Evolutionary conservation across 805 yeast species (phyloP), one percentile per base, ranked within the genome.

Genomic region (Starmerella apis): DNA sequence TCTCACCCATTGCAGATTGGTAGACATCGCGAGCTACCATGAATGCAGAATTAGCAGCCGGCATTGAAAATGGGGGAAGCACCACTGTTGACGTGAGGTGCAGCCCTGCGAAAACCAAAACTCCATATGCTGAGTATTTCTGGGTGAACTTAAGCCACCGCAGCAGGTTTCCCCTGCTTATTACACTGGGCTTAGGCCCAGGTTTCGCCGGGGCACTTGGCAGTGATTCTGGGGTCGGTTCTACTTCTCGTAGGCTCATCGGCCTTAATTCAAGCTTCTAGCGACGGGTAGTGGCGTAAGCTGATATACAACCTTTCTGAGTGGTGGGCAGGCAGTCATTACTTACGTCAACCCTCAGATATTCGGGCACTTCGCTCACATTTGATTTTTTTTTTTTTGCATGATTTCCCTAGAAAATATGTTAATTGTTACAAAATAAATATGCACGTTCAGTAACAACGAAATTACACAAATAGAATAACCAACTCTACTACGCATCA

Each of bases 21-120:
- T 83, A 83, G 0, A 83, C 57, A 16, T 77, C 73, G 33, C 90
- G 69, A 0, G 79, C 78, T 66, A 80, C 68, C 54, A 79, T 75
- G 46, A 83, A 68, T 28, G 78, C 56, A 45, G 80, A 80, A 47
- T 79, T 74, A 2, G 77, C 74, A 2, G 70, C 49, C 0, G 63
- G 69, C 0, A 65, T 50, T 4, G 77, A 72, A 6, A 61, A 22
- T 1, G 75, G 62, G 0, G 92, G 90, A 0, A 75, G 70, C 1
- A 76, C 55, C 0, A 76, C 67, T 4, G 79, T 81, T 0, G 81
- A 69, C 1, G 77, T 52, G 0, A 76, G 58, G 61, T 83, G 92
- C 9, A 83, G 63, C 0, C 76, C 71, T 1, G 79, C 63, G 60
- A 83, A 83, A 1, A 72, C 65, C 0, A 74, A 60, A 61, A 83